Evolutionary conservation across 2,329 filamentous ascomycete genomes (phyloP), one percentile per base, ranked within the genome.

Genomic region (Colletotrichum phormii): DNA sequence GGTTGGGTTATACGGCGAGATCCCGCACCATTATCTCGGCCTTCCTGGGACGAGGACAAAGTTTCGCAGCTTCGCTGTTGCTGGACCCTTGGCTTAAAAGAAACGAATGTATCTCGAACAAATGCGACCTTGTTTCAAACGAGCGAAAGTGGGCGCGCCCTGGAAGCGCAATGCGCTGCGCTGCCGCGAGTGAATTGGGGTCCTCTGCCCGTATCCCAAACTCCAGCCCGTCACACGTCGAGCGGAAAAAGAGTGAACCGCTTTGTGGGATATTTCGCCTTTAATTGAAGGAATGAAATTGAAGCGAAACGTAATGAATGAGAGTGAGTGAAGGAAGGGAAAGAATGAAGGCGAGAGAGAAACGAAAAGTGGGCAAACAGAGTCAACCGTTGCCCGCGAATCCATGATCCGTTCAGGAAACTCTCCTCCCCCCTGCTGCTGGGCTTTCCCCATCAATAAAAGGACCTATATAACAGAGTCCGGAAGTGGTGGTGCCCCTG

Each of bases 311-410:
- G 51, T 37, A 55, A 64, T 42, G 53, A 72, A 46, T 26, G 57
- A 53, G 15, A 33, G 33, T 42, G 33, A 61, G 61, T 26, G 13
- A 54, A 42, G 29, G 33, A 66, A 49, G 33, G 37, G 37, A 7
- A 49, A 49, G 29, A 51, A 35, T 18, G 37, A 35, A 61, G 42
- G 49, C n/a, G 53, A 51, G 29, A 51, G 22, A 64, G 57, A 63
- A 71, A 71, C 64, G 69, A 61, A 71, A 69, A 64, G 66, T 64
- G 70, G 70, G 58, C 66, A 54, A 35, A 51, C 26, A n/a, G 69
- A 37, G 46, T 68, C 69, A 70, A 72, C 54, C 13, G 33, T 46
- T 42, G 5, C 51, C 15, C 15, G 12, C 65, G 65, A 58, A 61
- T 58, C 66, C 66, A 72, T 72, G 60, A 64, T 72, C 65, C 66